Evolutionary conservation across 768 basidiomycete genomes (phyloP).

Genomic region (Steccherinum ochraceum): DNA sequence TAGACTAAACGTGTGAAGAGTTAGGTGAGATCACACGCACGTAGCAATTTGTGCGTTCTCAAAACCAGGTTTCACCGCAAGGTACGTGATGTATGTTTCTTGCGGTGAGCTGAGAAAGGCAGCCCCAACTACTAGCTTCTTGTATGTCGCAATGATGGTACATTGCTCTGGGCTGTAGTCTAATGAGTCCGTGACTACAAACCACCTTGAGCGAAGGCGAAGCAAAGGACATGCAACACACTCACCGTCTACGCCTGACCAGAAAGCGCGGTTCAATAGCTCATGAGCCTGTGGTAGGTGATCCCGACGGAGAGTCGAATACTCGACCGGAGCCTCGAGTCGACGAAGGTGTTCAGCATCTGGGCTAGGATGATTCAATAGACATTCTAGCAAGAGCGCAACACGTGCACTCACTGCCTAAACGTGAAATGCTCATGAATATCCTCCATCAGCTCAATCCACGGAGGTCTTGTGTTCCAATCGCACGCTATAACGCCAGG

Average conservation of each 20-base stretch:
- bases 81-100: slow-evolving; percentile 80
- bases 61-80: slow-evolving; percentile 76
- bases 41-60: slow-evolving; percentile 74
- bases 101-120: slow-evolving; percentile 73
- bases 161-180: slow-evolving; percentile 63
- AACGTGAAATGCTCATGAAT: slow-evolving; percentile 58
- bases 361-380: slow-evolving; percentile 35
- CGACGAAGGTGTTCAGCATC: slow-evolving; percentile 40
- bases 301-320: slow-evolving; percentile 47
- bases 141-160: slow-evolving; percentile 73
- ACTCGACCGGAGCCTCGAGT: slow-evolving; percentile 49
- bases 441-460: slow-evolving; percentile 73
- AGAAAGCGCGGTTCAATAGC: slow-evolving; percentile 60
- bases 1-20: background rate
- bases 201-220: slow-evolving; percentile 5
- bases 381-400: background rate
- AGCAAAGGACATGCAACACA: background rate
- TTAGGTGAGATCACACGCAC: slow-evolving; percentile 28
- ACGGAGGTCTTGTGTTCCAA: slow-evolving; percentile 66
- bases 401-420: slow-evolving; percentile 43
- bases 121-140: slow-evolving; percentile 62
- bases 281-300: slow-evolving; percentile 72
- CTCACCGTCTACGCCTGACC: slow-evolving; percentile 72
- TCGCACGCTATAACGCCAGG: slow-evolving; percentile 50
- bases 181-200: slow-evolving; percentile 64